Base-by-base conservation (phyloP, 352 stramenopile genomes). In the Aphanomyces invadans region DNA sequence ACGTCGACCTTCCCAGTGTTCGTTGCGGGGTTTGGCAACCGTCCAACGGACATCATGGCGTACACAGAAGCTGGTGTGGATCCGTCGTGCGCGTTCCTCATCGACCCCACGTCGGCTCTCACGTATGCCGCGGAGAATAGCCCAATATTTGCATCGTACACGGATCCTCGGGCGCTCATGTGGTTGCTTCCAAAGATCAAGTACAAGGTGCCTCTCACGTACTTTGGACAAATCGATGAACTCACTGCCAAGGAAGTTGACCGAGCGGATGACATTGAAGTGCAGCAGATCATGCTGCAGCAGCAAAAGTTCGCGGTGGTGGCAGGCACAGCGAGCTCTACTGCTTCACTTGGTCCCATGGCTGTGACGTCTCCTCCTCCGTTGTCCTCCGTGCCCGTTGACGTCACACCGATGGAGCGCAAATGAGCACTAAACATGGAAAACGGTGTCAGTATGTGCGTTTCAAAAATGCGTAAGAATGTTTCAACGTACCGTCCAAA, bases 141-240 rank as follows among this genome's bases (percentile, higher is more conserved):
- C 51, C 77, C 80, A 42, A 75, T 86, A n/a, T 93, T 84, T 70
- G 80, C 88, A 44, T 91, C 82, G 26, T 93, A 93, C 65, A 73
- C 74, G n/a, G 84, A 93, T 39, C 84, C 84, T 32, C 90, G 90
- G 45, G 79, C 81, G 21, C 54, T 93, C 60, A 68, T 93, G 33
- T 93, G 84, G 84, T 38, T 93, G 46, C 66, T 93, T 3, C 84
- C 84, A 26, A 78, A 82, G 52, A 76, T 93, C 48, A 93, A 93
- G 70, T 83, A 91, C 69, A 83, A 83, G 61, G 81, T 93, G 12
- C 82, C 84, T 21, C 77, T 93, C 11, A 82, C 90, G 68, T 86
- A 89, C 63, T 81, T 89, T 3, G 73, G 68, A 4, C 75, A 76
- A 28, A 93, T 93, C 53, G 84, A 93, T 46, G 82, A 90, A 62